Evolutionary conservation across 1,139 yeast genomes (phyloP).

Genomic region (Hyphopichia wangnamkhiaoensis): DNA sequence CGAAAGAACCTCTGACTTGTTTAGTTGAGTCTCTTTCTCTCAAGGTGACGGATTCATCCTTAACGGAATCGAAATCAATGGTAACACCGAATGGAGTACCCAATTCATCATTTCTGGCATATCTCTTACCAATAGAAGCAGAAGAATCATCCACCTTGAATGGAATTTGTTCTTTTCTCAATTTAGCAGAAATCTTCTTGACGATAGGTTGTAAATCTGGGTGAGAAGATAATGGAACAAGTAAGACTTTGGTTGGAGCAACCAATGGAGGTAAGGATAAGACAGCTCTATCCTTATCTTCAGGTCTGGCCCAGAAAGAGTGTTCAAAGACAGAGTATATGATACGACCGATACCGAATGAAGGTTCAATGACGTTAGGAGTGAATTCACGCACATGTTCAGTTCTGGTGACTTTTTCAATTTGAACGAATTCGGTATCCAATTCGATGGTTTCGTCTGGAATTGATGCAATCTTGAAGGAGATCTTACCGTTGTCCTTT

Average conservation of each 20-base stretch:
- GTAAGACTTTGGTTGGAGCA: slow-evolving; percentile 96
- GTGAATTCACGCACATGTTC: slow-evolving; percentile 94
- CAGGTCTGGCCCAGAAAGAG: slow-evolving; percentile 92
- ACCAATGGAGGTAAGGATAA: slow-evolving; percentile 93
- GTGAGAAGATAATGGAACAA: slow-evolving; percentile 90
- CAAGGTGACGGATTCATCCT: slow-evolving; percentile 87
- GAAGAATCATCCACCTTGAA: slow-evolving; percentile 97
- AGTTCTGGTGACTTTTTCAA: slow-evolving; percentile 75
- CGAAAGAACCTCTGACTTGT: slow-evolving; percentile 92
- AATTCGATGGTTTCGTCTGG: slow-evolving; percentile 64
- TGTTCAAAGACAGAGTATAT: slow-evolving; percentile 93
- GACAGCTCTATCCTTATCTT: slow-evolving; percentile 86
- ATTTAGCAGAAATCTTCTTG: slow-evolving; percentile 62
- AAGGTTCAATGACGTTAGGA: slow-evolving; percentile 98
- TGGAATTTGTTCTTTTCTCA: slow-evolving; percentile 84
- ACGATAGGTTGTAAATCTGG: slow-evolving; percentile 79
- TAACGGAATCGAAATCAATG: slow-evolving; percentile 90
- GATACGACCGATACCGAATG: slow-evolving; percentile 98
- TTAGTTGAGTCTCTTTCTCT: slow-evolving; percentile 98
- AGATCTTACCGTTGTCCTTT: slow-evolving; percentile 61
- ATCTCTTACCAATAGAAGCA: slow-evolving; percentile 97
- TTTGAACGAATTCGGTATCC: slow-evolving; percentile 67
- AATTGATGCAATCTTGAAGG: slow-evolving; percentile 60
- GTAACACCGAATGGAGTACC: slow-evolving; percentile 99
- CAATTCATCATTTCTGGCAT: slow-evolving; percentile 97